Percentiles rank a stretch among this genome's conserved stretches.
Conservation (phyloP, 345 rosid species). For the sweet orange (Citrus sinensis) region DVS_A1.0 CM039167.1:7993001-7993500, state of each 20-base stretch:
- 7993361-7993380: too few relatives aligned
- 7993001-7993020: background rate
- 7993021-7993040: background rate
- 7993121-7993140: conserved; percentile 6
- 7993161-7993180: background rate
- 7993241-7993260: background rate
- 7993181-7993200: background rate
- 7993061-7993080: conserved; percentile 6
- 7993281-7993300: too few relatives aligned
- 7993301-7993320: background rate
- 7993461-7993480: too few relatives aligned
- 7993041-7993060: conserved; percentile 10
- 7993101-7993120: background rate
- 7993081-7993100: conserved; percentile 17
- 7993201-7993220: background rate
- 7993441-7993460: too few relatives aligned
- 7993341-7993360: too few relatives aligned
- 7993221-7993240: background rate
- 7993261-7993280: background rate
- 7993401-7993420: too few relatives aligned
- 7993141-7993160: background rate
- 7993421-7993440: too few relatives aligned
- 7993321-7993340: too few relatives aligned
- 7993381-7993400: too few relatives aligned
- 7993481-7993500: too few relatives aligned